These are phyloP conservation scores for Albizia julibrissin DNA, from an alignment of 306 rosid genomes.

Conservation along the genomic window DNA sequence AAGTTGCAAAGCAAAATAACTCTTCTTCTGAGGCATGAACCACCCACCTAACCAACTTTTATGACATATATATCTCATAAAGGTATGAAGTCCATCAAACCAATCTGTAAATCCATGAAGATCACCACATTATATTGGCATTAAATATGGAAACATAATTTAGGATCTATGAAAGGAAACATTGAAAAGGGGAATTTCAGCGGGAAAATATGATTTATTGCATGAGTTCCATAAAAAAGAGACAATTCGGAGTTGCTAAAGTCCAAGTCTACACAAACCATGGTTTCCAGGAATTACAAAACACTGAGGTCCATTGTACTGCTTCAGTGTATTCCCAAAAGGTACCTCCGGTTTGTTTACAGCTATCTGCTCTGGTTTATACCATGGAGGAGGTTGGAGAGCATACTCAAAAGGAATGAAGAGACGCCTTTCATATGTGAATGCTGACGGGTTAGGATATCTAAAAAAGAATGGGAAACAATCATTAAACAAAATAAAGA, in stretches of 20 bases:
- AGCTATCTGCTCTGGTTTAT: conserved; percentile 73
- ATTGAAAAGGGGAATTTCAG: neutral
- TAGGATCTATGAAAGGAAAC: conserved; percentile 10
- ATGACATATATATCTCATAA: conserved; percentile 92
- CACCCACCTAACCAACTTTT: conserved; percentile 99
- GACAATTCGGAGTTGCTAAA: conserved; percentile 18
- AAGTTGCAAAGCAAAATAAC: conserved; percentile 95
- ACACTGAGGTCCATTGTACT: conserved; percentile 92
- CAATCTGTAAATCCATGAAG: conserved; percentile 63
- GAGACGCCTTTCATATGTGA: conserved; percentile 86
- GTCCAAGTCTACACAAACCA: conserved; percentile 56
- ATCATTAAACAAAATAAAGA: conserved; percentile 24
- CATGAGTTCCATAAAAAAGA: conserved; percentile 26
- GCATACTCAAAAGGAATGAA: conserved; percentile 95
- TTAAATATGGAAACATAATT: conserved; percentile 9
- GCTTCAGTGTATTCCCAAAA: conserved; percentile 61
- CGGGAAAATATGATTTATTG: conserved; percentile 3
- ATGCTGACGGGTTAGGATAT: conserved; percentile 93
- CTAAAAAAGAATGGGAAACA: conserved; percentile 42
- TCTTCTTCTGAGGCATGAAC: conserved; percentile 97
- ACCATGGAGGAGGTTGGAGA: conserved; percentile 88
- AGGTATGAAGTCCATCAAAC: conserved; percentile 98
- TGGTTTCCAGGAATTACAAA: conserved; percentile 96
- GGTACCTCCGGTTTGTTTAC: conserved; percentile 91
- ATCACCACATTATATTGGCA: neutral